phyloP scores from a whole-genome alignment of 305 asterid species.

The Coffea humblotiana region DNA sequence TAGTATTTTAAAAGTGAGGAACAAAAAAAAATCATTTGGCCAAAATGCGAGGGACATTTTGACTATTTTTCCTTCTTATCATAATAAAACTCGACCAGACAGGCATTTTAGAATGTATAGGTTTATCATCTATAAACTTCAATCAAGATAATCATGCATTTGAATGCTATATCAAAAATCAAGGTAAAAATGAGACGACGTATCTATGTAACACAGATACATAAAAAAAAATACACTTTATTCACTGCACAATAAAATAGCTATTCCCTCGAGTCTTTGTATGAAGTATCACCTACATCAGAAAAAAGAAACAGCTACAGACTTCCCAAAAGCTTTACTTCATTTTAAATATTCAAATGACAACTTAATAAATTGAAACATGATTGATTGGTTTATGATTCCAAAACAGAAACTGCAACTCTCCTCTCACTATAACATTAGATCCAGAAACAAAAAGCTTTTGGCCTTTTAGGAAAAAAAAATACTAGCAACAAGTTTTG shows the following conservation, averaged over 20 bases:
- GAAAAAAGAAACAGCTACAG: background rate
- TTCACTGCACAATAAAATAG: background rate
- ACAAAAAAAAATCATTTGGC: no score
- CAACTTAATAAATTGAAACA: background rate
- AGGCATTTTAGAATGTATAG: background rate
- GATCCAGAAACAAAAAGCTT: background rate
- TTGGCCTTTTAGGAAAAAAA: background rate
- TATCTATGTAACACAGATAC: background rate
- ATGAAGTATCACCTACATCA: background rate
- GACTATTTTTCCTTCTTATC: background rate
- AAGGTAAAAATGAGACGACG: background rate
- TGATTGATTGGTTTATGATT: background rate
- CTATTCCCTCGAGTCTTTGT: background rate
- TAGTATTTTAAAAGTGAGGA: no score
- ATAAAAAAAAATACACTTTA: background rate
- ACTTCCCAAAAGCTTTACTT: background rate
- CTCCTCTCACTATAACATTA: background rate
- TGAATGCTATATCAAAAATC: background rate
- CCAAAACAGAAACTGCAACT: background rate
- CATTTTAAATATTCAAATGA: background rate
- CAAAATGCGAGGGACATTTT: no score
- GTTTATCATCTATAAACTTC: background rate
- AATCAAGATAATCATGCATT: background rate
- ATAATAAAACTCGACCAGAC: background rate
- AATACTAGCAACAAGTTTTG: background rate